Base-by-base conservation (phyloP, 2,329 filamentous ascomycete genomes). In the Neonectria hederae region DNA sequence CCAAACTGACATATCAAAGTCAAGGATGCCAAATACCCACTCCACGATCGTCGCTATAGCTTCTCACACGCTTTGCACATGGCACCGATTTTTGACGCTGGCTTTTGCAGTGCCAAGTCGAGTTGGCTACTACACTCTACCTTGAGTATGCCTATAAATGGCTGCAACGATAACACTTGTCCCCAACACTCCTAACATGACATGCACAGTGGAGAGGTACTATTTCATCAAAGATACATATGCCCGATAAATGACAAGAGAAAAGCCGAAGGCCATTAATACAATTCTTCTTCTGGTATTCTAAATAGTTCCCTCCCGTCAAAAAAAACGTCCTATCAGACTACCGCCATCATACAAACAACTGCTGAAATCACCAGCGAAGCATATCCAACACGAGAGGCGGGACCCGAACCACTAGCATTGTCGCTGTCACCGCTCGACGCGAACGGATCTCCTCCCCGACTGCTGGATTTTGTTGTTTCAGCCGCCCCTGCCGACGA, bases 401-500 rank as follows among this genome's bases (percentile, higher is more conserved):
- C 21, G 8, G 49, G 35, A 28, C 55, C 28, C 3, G 55, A 51
- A 22, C 26, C 48, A 6, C 10, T 32, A 11, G 10, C 11, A 46
- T 56, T 56, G 19, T 57, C 48, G 19, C 10, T 32, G 5, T 21
- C 28, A 48, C 52, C 56, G 19, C 54, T 59, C 32, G 48, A 51
- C 10, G 53, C 58, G n/a, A 65, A 65, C 14, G 64, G 64, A 42
- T 63, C 61, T 42, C 64, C 64, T 43, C 64, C 64, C 42, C 56
- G 52, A 22, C 64, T 53, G 24, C 19, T 35, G 9, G 57, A 54
- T 26, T 54, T 54, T 5, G 60, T 42, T 14, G 60, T 58, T 48
- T 48, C 43, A 19, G 55, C 59, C 28, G 55, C 49, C 21, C n/a
- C n/a, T n/a, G 21, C 17, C 24, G 61, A 43, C 5, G 61, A 30